These are phyloP conservation scores for Hypoxylon subgilvum DNA, from an alignment of 495 filamentous ascomycete genomes.

Conservation along the genomic window DNA sequence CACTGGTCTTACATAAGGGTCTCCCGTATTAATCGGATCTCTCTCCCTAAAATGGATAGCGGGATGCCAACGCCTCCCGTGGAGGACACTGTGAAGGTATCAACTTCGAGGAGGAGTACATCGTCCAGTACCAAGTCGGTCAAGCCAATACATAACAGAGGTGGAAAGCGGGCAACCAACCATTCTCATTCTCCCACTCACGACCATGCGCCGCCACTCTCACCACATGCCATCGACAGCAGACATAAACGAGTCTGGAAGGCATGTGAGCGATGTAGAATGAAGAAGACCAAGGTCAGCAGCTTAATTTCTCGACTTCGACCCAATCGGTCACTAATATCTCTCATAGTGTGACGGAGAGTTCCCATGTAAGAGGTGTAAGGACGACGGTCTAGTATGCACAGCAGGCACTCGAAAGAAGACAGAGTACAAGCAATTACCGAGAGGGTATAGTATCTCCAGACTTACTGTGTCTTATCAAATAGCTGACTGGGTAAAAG, in stretches of 20 bases:
- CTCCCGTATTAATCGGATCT: slow-evolving; percentile 13
- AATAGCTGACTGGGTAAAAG: slow-evolving; percentile 42
- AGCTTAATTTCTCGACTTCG: neutral
- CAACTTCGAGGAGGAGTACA: slow-evolving; percentile 31
- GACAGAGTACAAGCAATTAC: slow-evolving; percentile 64
- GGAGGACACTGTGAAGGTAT: slow-evolving; percentile 49
- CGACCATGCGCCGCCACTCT: slow-evolving; percentile 44
- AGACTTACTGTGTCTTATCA: neutral
- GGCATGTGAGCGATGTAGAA: slow-evolving; percentile 71
- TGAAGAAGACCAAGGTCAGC: slow-evolving; percentile 74
- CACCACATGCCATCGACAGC: slow-evolving; percentile 49
- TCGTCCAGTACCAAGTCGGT: slow-evolving; percentile 38
- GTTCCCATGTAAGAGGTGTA: slow-evolving; percentile 70
- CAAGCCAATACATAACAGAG: slow-evolving; percentile 44
- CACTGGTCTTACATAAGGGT: slow-evolving; percentile 12
- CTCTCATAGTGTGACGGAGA: slow-evolving; percentile 66
- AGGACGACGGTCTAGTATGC: slow-evolving; percentile 64
- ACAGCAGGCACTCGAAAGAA: slow-evolving; percentile 64
- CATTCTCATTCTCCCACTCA: slow-evolving; percentile 41
- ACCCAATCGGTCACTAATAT: slow-evolving; percentile 9
- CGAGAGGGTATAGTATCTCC: slow-evolving; percentile 51
- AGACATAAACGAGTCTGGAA: slow-evolving; percentile 72
- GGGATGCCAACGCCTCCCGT: slow-evolving; percentile 54
- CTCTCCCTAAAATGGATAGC: slow-evolving; percentile 48
- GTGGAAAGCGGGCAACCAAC: slow-evolving; percentile 39